Conservation (phyloP, 2,329 filamentous ascomycete species). For the Daldinia sp. region DNA sequence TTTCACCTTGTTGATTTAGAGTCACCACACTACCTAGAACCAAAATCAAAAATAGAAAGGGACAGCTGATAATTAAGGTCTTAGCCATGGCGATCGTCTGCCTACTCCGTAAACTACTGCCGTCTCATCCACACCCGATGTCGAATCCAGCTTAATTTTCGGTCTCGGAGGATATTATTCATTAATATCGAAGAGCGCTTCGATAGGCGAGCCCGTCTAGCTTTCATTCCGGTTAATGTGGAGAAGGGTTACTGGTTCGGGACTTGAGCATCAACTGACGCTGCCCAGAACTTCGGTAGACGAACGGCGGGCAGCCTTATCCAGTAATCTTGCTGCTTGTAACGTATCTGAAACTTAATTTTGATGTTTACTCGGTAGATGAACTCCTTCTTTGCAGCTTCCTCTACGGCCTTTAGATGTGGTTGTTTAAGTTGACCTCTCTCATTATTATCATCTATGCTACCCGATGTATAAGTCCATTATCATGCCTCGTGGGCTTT, state of each 20-base stretch:
- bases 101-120: slow-evolving; percentile 38
- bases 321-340: slow-evolving; percentile 8
- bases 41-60: slow-evolving; percentile 16
- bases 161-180: slow-evolving; percentile 43
- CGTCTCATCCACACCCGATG: slow-evolving; percentile 35
- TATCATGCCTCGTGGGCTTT: neutral
- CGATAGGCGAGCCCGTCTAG: slow-evolving; percentile 45
- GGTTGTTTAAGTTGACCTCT: neutral
- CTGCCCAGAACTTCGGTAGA: slow-evolving; percentile 16
- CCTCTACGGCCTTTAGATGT: neutral
- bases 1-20: slow-evolving; percentile 3
- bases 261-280: slow-evolving; percentile 39
- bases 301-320: slow-evolving; percentile 5
- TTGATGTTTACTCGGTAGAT: slow-evolving; percentile 29
- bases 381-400: neutral
- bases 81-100: slow-evolving; percentile 16
- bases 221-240: slow-evolving; percentile 50
- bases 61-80: slow-evolving; percentile 29
- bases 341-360: slow-evolving; percentile 25
- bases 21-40: slow-evolving; percentile 1
- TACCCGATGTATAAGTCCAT: neutral
- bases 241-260: slow-evolving; percentile 43
- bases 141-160: slow-evolving; percentile 31
- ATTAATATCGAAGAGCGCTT: slow-evolving; percentile 48
- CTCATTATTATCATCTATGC: neutral